Percentiles rank a stretch among this genome's conserved stretches.
phyloP scores from a whole-genome alignment of 2,329 filamentous ascomycete species.

The Graphilbum sp. region DNA sequence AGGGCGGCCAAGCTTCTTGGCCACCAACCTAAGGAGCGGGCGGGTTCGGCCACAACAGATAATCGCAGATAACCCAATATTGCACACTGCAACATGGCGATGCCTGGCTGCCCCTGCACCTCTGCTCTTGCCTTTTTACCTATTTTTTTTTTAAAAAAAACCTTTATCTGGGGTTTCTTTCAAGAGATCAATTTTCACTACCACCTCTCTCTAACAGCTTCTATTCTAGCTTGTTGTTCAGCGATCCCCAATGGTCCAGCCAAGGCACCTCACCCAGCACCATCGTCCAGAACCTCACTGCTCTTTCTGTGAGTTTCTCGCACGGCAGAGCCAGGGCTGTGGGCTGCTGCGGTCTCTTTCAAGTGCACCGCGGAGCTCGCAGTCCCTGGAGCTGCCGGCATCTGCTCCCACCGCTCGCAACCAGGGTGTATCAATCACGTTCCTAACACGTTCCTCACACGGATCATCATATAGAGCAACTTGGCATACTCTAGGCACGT shows the following conservation, averaged over 20 bases:
- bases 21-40: conserved; percentile 5
- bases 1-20: conserved; percentile 11
- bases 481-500: conserved; percentile 37
- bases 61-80: not conserved
- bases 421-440: too few relatives aligned
- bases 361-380: too few relatives aligned
- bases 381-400: too few relatives aligned
- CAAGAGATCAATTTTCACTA: not conserved
- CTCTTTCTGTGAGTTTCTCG: conserved; percentile 30
- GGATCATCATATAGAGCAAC: conserved; percentile 15
- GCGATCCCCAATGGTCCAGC: conserved; percentile 38
- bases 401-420: not conserved
- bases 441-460: too few relatives aligned
- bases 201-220: not conserved
- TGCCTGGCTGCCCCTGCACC: not conserved
- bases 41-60: conserved; percentile 4
- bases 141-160: not conserved
- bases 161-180: not conserved
- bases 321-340: too few relatives aligned
- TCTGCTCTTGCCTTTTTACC: not conserved
- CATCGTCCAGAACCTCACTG: conserved; percentile 39
- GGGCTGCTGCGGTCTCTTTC: not conserved
- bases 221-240: conserved; percentile 36
- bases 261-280: conserved; percentile 33
- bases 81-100: too few relatives aligned